Conservation (phyloP, 83 land plant genomes). For the Picea mariana region DNA sequence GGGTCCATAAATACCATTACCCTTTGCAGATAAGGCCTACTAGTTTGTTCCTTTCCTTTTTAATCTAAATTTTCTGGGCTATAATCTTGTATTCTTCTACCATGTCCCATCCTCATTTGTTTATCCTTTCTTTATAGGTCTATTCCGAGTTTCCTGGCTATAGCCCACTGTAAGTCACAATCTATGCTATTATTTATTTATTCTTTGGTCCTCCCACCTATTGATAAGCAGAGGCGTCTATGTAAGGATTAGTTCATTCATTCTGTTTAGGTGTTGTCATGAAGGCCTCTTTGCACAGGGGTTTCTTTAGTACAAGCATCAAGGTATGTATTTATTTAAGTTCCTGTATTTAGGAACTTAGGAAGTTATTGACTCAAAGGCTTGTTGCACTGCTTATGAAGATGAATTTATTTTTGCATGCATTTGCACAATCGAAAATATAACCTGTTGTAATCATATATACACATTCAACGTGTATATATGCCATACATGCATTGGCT, state of each 20-base stretch:
- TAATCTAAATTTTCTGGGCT: background rate
- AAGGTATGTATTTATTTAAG: background rate
- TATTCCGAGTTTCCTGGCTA: background rate
- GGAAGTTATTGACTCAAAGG: background rate
- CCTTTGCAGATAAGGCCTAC: background rate
- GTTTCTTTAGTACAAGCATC: background rate
- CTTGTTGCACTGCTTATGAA: background rate
- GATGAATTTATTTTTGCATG: background rate
- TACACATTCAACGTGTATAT: background rate
- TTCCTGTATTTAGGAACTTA: background rate
- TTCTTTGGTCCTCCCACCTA: background rate
- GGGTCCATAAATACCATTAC: constrained; percentile 34
- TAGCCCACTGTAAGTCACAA: background rate
- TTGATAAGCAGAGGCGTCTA: background rate
- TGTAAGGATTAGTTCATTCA: too few species aligned
- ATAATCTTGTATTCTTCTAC: background rate
- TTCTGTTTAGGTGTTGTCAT: background rate
- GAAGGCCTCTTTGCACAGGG: background rate
- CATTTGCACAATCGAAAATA: background rate
- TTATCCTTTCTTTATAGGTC: background rate
- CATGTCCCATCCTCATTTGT: background rate
- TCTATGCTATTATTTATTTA: background rate
- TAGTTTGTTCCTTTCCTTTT: background rate
- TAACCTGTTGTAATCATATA: background rate
- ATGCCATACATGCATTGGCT: background rate